These are phyloP conservation scores for Amanita exitialis DNA, from an alignment of 768 basidiomycete genomes.

Conservation along the genomic window DNA sequence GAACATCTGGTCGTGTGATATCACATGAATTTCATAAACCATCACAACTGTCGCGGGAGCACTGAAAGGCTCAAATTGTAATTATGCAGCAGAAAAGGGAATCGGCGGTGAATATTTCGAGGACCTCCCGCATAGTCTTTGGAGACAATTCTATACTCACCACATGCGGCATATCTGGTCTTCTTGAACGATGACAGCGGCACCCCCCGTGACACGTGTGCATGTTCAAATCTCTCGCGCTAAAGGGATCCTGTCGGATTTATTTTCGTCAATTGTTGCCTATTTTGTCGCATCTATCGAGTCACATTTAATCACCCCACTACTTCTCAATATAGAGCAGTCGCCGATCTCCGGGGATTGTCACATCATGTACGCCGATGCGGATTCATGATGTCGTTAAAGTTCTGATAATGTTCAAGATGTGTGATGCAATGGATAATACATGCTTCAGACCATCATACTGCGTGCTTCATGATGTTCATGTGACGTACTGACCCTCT, in stretches of 20 bases:
- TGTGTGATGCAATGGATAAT: not conserved
- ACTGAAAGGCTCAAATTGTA: not conserved
- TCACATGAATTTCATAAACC: constrained; percentile 2
- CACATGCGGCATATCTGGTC: not conserved
- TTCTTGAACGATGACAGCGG: not conserved
- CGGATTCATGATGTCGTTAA: constrained; percentile 5
- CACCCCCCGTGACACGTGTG: not conserved
- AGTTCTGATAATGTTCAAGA: constrained; percentile 7
- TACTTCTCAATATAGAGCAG: not conserved
- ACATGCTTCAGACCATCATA: not conserved
- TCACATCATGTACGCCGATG: not conserved
- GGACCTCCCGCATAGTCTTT: not conserved
- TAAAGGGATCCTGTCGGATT: constrained; percentile 1
- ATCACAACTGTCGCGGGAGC: constrained; percentile 2
- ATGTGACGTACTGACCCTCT: not conserved
- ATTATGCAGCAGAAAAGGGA: not conserved
- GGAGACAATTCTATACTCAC: not conserved
- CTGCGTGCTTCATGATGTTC: not conserved
- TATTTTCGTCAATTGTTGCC: not conserved
- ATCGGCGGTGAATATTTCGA: not conserved
- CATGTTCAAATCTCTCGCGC: not conserved
- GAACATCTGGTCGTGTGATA: constrained; percentile 15
- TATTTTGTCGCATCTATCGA: not conserved
- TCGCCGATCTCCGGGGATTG: constrained; percentile 3
- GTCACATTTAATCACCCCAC: not conserved